phyloP scores from a whole-genome alignment of 352 stramenopile species.

The Phytophthora macrochlamydospora region DNA sequence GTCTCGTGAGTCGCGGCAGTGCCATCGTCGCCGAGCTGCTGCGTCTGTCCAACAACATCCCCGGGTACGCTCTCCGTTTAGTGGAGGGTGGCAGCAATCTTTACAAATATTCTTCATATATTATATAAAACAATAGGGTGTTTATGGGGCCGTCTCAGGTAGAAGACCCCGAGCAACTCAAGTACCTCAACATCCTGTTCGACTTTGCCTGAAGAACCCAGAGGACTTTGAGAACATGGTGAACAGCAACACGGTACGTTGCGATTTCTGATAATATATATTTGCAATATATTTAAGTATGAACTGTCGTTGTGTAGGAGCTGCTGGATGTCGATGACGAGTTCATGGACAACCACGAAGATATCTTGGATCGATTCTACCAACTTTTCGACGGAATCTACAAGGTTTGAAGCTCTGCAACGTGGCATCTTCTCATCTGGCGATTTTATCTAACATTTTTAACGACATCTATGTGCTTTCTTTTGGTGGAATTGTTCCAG shows the following conservation, averaged over 20 bases:
- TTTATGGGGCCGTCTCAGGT: constrained; percentile 88
- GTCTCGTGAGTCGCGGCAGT: constrained; percentile 90
- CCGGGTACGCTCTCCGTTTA: constrained; percentile 45
- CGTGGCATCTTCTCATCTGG: not conserved
- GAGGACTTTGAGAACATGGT: constrained; percentile 95
- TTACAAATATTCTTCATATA: not conserved
- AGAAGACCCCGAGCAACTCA: constrained; percentile 89
- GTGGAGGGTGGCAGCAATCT: not conserved
- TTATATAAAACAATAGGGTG: constrained; percentile 39
- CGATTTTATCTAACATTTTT: not conserved
- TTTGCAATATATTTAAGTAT: no score
- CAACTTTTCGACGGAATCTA: constrained; percentile 90
- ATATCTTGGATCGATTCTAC: constrained; percentile 90
- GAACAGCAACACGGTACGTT: constrained; percentile 86
- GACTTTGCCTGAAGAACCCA: constrained; percentile 94
- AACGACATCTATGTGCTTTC: constrained; percentile 1
- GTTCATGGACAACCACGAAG: constrained; percentile 90
- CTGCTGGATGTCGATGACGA: constrained; percentile 92
- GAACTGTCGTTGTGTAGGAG: constrained; percentile 37
- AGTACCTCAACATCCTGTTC: constrained; percentile 94
- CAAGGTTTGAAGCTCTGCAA: constrained; percentile 43
- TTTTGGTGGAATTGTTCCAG: constrained; percentile 26
- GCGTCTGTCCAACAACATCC: constrained; percentile 92
- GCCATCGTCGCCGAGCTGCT: constrained; percentile 94
- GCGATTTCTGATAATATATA: no score